Base-by-base conservation (phyloP, 1,284 basidiomycete species). In the Sphagnurus paluster region DNA sequence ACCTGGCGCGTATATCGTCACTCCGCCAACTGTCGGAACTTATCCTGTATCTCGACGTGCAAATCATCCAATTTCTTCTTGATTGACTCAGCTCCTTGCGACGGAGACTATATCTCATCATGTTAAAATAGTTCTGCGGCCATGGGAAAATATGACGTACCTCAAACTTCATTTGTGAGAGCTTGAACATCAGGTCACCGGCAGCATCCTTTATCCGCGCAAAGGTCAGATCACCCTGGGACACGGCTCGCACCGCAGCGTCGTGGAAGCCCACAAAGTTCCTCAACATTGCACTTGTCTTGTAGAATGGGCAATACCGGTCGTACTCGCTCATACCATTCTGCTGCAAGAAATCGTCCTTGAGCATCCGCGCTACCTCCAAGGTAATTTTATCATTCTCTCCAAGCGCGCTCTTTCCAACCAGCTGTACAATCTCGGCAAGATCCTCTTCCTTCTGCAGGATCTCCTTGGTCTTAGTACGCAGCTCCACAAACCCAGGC, bases 291-390 rank as follows among this genome's bases (percentile, higher is more conserved):
- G 82, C 92, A 49, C 84, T 88, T 38, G 96, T 96, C 84, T 96
- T 96, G 84, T 94, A 95, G 80, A 99, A 98, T 19, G 97, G 97
- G 63, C 97, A 99, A 75, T 81, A 98, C 46, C 93, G 84, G 69
- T 98, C 96, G 65, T 98, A 98, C 66, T 94, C 91, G 66, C 90
- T 93, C 80, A 98, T 98, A 63, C 97, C 97, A 64, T 99, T 98
- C 73, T 99, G 96, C 69, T 98, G 95, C 64, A 99, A 73, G 76
- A 97, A 99, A 71, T 99, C 97, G 60, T 98, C 92, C 74, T 94
- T 99, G 62, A 99, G 81, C 89, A 99, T 93, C 44, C 90, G 82
- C 11, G 96, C 96, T 24, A 99, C 93, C 64, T 99, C 97, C 33
- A 99, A 80, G 6, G 95, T 99, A 62, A 98, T 95, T 81, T 99